Evolutionary conservation across 108 stramenopile genomes (phyloP), one percentile per base, ranked within the genome.

Genomic region (Schizochytrium sp.): DNA sequence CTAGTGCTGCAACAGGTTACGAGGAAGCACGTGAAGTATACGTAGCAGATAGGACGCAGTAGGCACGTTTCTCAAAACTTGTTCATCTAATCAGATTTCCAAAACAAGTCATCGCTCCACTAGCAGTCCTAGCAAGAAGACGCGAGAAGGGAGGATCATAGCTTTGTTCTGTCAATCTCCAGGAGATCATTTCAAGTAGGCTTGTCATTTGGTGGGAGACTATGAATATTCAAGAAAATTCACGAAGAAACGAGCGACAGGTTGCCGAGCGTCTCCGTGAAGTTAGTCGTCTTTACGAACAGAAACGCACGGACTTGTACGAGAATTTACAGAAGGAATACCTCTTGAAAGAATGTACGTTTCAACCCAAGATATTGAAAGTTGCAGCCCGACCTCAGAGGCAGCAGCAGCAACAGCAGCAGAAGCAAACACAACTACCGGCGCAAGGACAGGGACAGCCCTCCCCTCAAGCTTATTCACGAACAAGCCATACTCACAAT

Each of bases 311-410:
- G 8, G 76, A 83, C 47, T 10, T 83, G 15, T 55, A 83, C 76
- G 76, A 83, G 3, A 83, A 83, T 50, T 40, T 83, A 53, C 76
- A 83, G 40, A 49, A 55, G 53, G 76, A 49, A 38, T 55, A 83
- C 10, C 3, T 83, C 28, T 49, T 55, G 76, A 83, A 83, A 42
- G 76, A 83, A 10, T 83, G 76, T 3, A 83, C 76, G 50, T 83
- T 83, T 42, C 76, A 83, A 53, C 76, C 76, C 49, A 69, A 69
- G 64, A 38, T 69, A 44, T 44, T 38, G 15, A n/a, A n/a, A 8
- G 47, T 10, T 47, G 47, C 76, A 83, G 47, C 15, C 17, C 76
- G 72, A 12, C 40, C 41, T 41, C 40, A 15, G 72, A 72, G 8
- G 72, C 72, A 53, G 73, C 73, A 10, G 76, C 47, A 55, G 76